Conservation (phyloP, 2,329 filamentous ascomycete genomes). For the Byssochlamys sp. region DNA sequence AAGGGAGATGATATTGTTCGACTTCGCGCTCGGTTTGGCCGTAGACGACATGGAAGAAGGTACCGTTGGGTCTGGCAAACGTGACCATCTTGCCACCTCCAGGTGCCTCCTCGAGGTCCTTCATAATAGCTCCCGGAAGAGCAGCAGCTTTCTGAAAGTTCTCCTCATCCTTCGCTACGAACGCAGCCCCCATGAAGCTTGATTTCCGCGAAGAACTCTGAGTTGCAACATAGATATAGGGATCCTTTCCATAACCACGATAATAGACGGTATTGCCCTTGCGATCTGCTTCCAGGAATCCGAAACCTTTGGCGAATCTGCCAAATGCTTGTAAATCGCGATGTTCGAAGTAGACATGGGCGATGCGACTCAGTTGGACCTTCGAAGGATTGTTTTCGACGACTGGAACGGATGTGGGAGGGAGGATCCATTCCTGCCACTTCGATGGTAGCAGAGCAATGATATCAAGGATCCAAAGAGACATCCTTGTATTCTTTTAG, state of each 20-base stretch:
- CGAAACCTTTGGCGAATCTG: slow-evolving; percentile 23
- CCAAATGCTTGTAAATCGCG: slow-evolving; percentile 15
- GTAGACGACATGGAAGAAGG: slow-evolving; percentile 49
- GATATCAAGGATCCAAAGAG: background rate
- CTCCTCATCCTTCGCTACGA: slow-evolving; percentile 47
- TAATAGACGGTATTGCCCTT: slow-evolving; percentile 45
- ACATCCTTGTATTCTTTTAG: slow-evolving; percentile 3
- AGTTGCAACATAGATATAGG: slow-evolving; percentile 51
- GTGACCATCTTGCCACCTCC: slow-evolving; percentile 17
- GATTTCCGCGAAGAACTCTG: slow-evolving; percentile 38
- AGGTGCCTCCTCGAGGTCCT: slow-evolving; percentile 31
- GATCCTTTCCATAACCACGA: slow-evolving; percentile 52
- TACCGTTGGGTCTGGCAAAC: slow-evolving; percentile 42
- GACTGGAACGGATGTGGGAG: slow-evolving; percentile 8
- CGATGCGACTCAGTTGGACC: slow-evolving; percentile 19
- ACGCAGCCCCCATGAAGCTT: slow-evolving; percentile 49
- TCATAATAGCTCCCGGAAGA: slow-evolving; percentile 43
- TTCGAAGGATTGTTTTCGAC: slow-evolving; percentile 13
- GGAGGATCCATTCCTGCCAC: slow-evolving; percentile 10
- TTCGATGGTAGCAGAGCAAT: slow-evolving; percentile 7
- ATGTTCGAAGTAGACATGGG: slow-evolving; percentile 23
- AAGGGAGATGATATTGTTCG: slow-evolving; percentile 17
- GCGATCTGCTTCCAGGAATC: slow-evolving; percentile 16
- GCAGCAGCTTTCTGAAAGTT: slow-evolving; percentile 46
- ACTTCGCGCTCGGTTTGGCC: slow-evolving; percentile 40